Conservation (phyloP, 225 moss, liverwort and hornwort genomes). For the Bryoerythrophyllum caledonicum region DNA sequence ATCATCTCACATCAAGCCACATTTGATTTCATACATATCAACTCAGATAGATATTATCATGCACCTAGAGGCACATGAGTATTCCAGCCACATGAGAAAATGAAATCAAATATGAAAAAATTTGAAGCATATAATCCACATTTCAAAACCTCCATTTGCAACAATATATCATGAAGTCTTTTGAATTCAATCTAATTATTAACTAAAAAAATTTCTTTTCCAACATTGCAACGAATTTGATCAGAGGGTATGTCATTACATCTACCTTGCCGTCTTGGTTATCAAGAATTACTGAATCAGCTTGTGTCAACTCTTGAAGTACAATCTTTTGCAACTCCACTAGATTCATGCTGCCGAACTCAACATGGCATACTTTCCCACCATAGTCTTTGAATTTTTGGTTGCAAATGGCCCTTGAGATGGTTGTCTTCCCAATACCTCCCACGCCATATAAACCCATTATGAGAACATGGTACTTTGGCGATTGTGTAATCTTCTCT, state of each 20-base stretch:
- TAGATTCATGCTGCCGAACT: background rate
- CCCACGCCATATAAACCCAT: slow-evolving; percentile 8
- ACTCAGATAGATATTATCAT: background rate
- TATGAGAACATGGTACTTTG: background rate
- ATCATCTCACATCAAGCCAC: background rate
- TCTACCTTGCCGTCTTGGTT: background rate
- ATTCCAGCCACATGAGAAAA: too few species aligned
- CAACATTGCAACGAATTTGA: background rate
- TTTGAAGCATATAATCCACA: too few species aligned
- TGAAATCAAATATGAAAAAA: too few species aligned
- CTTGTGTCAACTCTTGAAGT: background rate
- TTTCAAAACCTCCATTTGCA: too few species aligned
- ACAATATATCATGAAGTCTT: too few species aligned
- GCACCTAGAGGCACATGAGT: too few species aligned
- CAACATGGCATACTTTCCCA: slow-evolving; percentile 1
- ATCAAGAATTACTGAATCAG: background rate
- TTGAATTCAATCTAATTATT: background rate
- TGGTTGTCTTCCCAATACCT: slow-evolving; percentile 14
- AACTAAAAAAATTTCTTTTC: too few species aligned
- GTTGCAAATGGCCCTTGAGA: background rate
- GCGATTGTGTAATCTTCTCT: background rate
- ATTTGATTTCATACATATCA: background rate
- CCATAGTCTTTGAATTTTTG: background rate
- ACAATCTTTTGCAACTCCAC: background rate
- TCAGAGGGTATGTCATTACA: background rate